Evolutionary conservation across 805 yeast genomes (phyloP).

Genomic region (Spathaspora arborariae): DNA sequence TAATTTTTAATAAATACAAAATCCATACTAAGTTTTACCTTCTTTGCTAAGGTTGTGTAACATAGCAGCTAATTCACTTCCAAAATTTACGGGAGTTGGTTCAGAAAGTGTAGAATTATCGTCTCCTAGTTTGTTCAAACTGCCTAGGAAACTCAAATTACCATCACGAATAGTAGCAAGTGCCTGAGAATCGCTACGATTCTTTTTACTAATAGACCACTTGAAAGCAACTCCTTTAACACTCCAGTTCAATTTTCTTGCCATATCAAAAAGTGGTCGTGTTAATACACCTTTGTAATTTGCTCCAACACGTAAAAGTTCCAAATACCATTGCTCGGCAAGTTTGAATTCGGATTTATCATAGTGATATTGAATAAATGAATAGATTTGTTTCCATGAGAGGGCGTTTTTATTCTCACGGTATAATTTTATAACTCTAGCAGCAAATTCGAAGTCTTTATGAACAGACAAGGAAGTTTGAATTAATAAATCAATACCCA

Average conservation of each 20-base stretch:
- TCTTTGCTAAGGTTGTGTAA: conserved; percentile 10
- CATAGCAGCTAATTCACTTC: conserved; percentile 18
- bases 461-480: conserved; percentile 27
- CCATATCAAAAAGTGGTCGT: conserved; percentile 27
- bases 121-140: not conserved
- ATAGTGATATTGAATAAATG: conserved; percentile 36
- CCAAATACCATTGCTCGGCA: conserved; percentile 37
- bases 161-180: conserved; percentile 10
- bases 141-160: not conserved
- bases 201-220: conserved; percentile 18
- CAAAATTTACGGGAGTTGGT: conserved; percentile 10
- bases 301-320: conserved; percentile 29
- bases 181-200: conserved; percentile 18
- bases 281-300: conserved; percentile 25
- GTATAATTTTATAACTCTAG: conserved; percentile 23
- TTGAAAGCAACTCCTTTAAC: conserved; percentile 31
- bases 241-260: conserved; percentile 33
- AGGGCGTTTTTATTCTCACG: conserved; percentile 26
- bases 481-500: conserved; percentile 28
- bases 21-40: not conserved
- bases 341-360: conserved; percentile 21
- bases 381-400: conserved; percentile 36
- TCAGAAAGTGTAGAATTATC: not conserved
- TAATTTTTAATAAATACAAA: not conserved
- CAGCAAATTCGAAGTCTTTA: conserved; percentile 31